These are phyloP conservation scores for Zea mays DNA, from an alignment of 176 grass and related monocot species.

Conservation along the genomic window DNA sequence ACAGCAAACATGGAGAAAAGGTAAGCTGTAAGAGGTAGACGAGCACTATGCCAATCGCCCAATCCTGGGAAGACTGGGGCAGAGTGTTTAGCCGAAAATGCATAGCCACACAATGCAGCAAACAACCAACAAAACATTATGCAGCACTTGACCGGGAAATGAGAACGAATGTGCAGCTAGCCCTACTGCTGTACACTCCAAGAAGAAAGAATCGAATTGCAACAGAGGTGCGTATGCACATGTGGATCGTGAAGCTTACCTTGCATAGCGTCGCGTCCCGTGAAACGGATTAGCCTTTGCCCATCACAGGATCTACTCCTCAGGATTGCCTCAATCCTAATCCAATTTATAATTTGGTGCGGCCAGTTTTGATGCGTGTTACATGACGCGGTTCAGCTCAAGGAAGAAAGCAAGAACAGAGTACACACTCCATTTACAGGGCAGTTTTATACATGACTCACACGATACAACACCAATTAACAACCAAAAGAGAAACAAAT, in stretches of 20 bases:
- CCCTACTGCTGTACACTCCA: conserved; percentile 5
- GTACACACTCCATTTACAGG: conserved; percentile 19
- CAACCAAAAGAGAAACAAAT: not conserved
- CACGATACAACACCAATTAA: not conserved
- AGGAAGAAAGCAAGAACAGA: conserved; percentile 7
- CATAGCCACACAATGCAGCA: conserved; percentile 26
- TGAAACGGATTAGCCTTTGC: conserved; percentile 39
- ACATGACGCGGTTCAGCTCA: conserved; percentile 24
- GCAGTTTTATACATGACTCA: conserved; percentile 28
- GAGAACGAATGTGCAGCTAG: conserved; percentile 9
- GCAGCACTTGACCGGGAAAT: not conserved
- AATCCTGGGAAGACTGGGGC: conserved; percentile 29
- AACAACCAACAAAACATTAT: conserved; percentile 12
- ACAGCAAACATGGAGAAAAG: not conserved
- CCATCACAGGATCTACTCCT: conserved; percentile 53
- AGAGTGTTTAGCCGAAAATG: conserved; percentile 18
- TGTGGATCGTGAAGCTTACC: conserved; percentile 59
- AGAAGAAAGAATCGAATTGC: conserved; percentile 27
- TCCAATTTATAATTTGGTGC: conserved; percentile 12
- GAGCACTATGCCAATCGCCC: conserved; percentile 11
- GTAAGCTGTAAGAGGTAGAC: not conserved
- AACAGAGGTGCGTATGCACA: conserved; percentile 28
- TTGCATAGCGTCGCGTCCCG: conserved; percentile 38
- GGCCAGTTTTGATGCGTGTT: conserved; percentile 12
- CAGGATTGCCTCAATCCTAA: conserved; percentile 41